Evolutionary conservation across 495 filamentous ascomycete species (phyloP), one percentile per base, ranked within the genome.

Genomic region (Aspergillus affinis): DNA sequence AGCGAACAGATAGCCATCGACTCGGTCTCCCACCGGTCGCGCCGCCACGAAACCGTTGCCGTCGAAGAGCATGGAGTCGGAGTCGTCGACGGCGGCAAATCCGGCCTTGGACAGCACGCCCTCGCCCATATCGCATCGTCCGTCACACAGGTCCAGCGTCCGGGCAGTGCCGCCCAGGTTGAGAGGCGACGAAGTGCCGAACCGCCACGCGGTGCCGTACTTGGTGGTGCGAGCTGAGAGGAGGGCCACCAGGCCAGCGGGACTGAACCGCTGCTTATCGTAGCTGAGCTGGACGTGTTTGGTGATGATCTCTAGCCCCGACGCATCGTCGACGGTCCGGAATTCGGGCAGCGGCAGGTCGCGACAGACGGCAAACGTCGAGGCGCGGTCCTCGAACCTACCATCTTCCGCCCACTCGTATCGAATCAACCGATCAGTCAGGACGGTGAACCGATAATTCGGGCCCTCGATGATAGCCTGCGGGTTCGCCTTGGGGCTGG

Each of bases 401-500:
- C 74, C 67, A 55, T 86, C 83, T 17, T 57, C 65, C 1, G 83
- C 83, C 80, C 81, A 86, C 70, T 86, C 84, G 58, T 75, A 85
- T 20, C 84, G 80, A 19, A 86, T 30, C 1, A 86, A 65, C 18
- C 75, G 67, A 23, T 81, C 76, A 3, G 76, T 78, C 26, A 86
- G 71, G 18, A 86, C 60, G 23, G 75, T 84, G 69, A 86, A 86
- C 46, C 84, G 80, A 63, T 81, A 86, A 15, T 75, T 69, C 5
- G 57, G 58, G 49, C 77, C 82, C 9, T 68, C 65, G 27, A 86
- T 72, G 21, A 81, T 69, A 17, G 82, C 75, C 12, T 74, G 64
- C 18, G 78, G 67, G 51, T 82, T 72, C 4, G 82, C 76, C 17
- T 69, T 62, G 0, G 83, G 82, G 17, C 65, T 63, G 13, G 69